phyloP scores from a whole-genome alignment of 2,329 filamentous ascomycete genomes.

The Mariannaea sp. region DNA sequence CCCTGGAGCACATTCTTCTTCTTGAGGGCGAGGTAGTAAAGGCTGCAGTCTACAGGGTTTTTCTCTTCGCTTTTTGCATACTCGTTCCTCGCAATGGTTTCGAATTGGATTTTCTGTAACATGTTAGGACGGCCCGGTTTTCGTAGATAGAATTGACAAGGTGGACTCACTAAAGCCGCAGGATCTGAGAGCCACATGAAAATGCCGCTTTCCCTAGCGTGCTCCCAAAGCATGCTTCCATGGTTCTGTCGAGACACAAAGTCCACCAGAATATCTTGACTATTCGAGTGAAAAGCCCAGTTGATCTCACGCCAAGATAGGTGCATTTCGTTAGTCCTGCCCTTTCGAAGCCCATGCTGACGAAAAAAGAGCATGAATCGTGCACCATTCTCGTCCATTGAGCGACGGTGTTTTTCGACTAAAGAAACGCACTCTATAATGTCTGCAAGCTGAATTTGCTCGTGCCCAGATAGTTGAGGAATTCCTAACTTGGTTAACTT shows the following conservation, averaged over 20 bases:
- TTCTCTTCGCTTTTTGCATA: constrained; percentile 87
- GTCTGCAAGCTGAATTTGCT: constrained; percentile 84
- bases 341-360: constrained; percentile 74
- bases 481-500: constrained; percentile 76
- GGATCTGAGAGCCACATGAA: constrained; percentile 93
- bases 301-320: constrained; percentile 81
- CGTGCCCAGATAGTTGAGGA: constrained; percentile 79
- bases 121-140: constrained; percentile 17
- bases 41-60: constrained; percentile 86
- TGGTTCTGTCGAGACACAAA: constrained; percentile 81
- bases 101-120: constrained; percentile 68
- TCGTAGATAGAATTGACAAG: too few species aligned
- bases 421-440: constrained; percentile 83
- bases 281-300: constrained; percentile 82
- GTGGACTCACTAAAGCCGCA: constrained; percentile 69
- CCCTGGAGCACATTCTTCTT: constrained; percentile 92
- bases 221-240: constrained; percentile 79
- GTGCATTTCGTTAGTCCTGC: constrained; percentile 65
- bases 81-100: constrained; percentile 88
- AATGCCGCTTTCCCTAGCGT: constrained; percentile 83
- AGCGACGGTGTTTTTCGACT: constrained; percentile 84
- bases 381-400: constrained; percentile 87
- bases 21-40: constrained; percentile 87
- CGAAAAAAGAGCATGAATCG: constrained; percentile 88
- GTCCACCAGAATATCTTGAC: constrained; percentile 88